phyloP scores from a whole-genome alignment of 2,329 filamentous ascomycete genomes.

The Ascochyta lentis region DNA sequence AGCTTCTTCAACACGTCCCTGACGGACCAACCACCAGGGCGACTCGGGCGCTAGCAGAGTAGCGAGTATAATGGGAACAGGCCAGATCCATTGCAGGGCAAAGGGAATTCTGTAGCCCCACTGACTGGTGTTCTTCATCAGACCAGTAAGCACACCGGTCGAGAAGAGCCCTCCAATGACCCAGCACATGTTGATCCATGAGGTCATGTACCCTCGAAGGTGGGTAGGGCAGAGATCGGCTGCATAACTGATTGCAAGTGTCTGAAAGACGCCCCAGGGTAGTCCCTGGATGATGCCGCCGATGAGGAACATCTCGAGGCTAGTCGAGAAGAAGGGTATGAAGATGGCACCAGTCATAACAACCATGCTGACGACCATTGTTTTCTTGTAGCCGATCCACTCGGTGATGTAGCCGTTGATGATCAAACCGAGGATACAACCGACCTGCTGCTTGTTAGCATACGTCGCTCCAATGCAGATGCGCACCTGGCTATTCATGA shows the following conservation, averaged over 20 bases:
- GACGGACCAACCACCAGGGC: constrained; percentile 52
- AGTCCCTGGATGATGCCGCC: constrained; percentile 60
- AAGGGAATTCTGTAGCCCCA: constrained; percentile 70
- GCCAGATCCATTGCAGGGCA: constrained; percentile 77
- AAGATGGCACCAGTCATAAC: constrained; percentile 34
- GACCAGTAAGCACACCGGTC: constrained; percentile 70
- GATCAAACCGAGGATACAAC: constrained; percentile 52
- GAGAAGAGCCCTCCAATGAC: constrained; percentile 70
- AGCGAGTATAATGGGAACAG: constrained; percentile 68
- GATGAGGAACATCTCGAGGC: constrained; percentile 63
- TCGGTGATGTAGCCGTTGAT: constrained; percentile 54
- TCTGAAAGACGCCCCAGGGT: constrained; percentile 53
- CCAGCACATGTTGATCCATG: constrained; percentile 78
- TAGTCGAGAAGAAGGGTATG: constrained; percentile 36
- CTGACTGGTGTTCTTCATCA: constrained; percentile 67
- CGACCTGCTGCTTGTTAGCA: constrained; percentile 38
- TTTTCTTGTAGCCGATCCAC: constrained; percentile 47
- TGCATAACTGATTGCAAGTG: constrained; percentile 33
- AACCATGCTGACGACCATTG: constrained; percentile 34
- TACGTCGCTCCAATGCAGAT: no score
- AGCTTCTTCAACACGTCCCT: constrained; percentile 67
- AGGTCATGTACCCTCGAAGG: constrained; percentile 61
- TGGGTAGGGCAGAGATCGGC: constrained; percentile 69
- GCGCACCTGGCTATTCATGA: neutral
- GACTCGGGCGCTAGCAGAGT: constrained; percentile 72